Evolutionary conservation across 2,329 filamentous ascomycete genomes (phyloP).

Genomic region (Herpotrichia juniperi): DNA sequence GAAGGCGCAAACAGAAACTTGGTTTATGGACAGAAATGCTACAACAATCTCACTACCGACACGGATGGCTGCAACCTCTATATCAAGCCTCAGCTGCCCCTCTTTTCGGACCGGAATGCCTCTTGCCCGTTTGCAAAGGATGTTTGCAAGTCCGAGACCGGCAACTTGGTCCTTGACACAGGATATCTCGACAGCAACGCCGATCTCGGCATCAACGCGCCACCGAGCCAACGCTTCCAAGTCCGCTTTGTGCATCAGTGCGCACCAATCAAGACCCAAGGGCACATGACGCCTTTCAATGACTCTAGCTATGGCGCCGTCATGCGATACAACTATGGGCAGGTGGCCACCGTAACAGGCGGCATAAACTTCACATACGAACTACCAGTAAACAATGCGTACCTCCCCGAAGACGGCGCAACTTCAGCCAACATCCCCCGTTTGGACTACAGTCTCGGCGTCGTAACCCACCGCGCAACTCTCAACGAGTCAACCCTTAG

Average conservation of each 20-base stretch:
- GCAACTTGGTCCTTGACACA: constrained; percentile 27
- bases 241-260: constrained; percentile 25
- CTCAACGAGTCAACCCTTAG: not conserved
- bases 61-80: constrained; percentile 23
- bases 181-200: constrained; percentile 26
- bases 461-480: not conserved
- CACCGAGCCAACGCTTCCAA: constrained; percentile 23
- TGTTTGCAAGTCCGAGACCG: constrained; percentile 19
- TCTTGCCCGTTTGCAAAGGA: constrained; percentile 24
- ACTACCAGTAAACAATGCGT: constrained; percentile 7
- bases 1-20: constrained; percentile 17
- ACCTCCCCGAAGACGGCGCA: constrained; percentile 12
- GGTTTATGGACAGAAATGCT: constrained; percentile 28
- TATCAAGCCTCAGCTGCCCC: constrained; percentile 16
- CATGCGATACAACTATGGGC: constrained; percentile 7
- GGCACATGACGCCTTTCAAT: constrained; percentile 12
- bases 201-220: constrained; percentile 31
- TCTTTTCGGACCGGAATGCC: constrained; percentile 10
- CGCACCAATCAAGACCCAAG: constrained; percentile 24
- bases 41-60: constrained; percentile 11
- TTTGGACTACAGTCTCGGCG: constrained; percentile 14
- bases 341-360: not conserved
- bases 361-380: constrained; percentile 11
- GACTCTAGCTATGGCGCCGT: not conserved
- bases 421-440: constrained; percentile 9